These are phyloP conservation scores for Peronospora tabacina DNA, from an alignment of 352 stramenopile species.

Conservation along the genomic window DNA sequence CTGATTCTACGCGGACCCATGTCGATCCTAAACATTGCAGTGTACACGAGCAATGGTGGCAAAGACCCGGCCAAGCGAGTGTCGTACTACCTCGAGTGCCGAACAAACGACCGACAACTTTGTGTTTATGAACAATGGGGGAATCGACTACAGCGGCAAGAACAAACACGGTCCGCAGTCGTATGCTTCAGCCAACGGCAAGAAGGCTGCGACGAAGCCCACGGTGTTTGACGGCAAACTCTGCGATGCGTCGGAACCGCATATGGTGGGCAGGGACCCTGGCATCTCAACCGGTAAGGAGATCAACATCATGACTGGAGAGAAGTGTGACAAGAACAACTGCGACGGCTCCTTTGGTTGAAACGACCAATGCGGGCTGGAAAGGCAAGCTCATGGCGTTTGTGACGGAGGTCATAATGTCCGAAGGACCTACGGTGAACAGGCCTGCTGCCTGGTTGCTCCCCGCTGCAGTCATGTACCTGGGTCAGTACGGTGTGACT, in stretches of 20 bases:
- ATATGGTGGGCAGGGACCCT: constrained; percentile 28
- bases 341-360: constrained; percentile 31
- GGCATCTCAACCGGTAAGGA: constrained; percentile 46
- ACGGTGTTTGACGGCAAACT: constrained; percentile 39
- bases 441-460: constrained; percentile 55
- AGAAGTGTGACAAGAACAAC: constrained; percentile 29
- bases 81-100: constrained; percentile 43
- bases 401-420: constrained; percentile 55
- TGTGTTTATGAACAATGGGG: constrained; percentile 75
- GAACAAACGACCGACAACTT: constrained; percentile 37
- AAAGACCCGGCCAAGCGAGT: constrained; percentile 37
- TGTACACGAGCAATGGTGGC: constrained; percentile 29
- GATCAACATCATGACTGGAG: constrained; percentile 56
- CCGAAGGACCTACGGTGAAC: constrained; percentile 24
- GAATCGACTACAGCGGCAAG: constrained; percentile 48
- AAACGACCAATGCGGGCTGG: constrained; percentile 58
- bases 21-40: constrained; percentile 53
- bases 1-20: constrained; percentile 55
- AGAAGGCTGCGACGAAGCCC: constrained; percentile 14
- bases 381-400: constrained; percentile 59
- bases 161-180: constrained; percentile 41
- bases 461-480: constrained; percentile 45
- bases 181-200: constrained; percentile 39
- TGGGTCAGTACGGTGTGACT: constrained; percentile 63
- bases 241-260: constrained; percentile 34